Conservation (phyloP, 2,329 filamentous ascomycete species). For the Trichoderma endophyticum region DNA sequence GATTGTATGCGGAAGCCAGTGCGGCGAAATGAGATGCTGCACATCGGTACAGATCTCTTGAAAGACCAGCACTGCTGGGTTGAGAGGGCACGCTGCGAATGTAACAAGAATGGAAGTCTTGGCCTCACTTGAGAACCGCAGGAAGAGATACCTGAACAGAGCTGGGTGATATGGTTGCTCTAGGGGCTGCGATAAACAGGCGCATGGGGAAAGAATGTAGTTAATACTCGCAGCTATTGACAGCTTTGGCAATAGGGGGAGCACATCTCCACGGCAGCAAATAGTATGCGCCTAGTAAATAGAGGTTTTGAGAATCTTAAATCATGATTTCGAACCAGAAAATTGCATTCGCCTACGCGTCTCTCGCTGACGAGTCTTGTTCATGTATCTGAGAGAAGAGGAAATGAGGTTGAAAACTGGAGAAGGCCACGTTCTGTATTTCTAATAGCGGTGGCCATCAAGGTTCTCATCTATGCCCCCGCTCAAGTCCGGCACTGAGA, state of each 20-base stretch:
- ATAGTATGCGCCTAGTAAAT: background rate
- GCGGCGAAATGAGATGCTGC: constrained; percentile 53
- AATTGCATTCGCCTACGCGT: background rate
- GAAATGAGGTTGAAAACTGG: background rate
- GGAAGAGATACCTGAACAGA: background rate
- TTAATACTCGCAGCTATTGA: background rate
- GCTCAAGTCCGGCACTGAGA: background rate
- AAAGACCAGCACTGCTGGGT: background rate
- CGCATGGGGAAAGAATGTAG: background rate
- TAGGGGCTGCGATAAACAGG: no score
- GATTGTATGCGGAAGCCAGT: constrained; percentile 49
- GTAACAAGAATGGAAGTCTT: background rate
- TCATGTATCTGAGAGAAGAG: background rate
- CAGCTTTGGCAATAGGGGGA: background rate
- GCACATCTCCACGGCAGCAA: background rate
- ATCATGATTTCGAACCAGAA: background rate
- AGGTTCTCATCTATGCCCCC: constrained; percentile 9
- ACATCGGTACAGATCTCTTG: constrained; percentile 14
- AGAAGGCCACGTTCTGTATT: background rate
- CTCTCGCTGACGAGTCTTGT: background rate
- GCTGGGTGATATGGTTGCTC: background rate
- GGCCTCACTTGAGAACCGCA: background rate
- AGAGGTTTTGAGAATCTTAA: background rate
- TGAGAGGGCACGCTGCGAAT: background rate
- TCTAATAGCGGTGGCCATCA: constrained; percentile 11